These are phyloP conservation scores for Imleria badia DNA, from an alignment of 768 basidiomycete species.

Conservation along the genomic window DNA sequence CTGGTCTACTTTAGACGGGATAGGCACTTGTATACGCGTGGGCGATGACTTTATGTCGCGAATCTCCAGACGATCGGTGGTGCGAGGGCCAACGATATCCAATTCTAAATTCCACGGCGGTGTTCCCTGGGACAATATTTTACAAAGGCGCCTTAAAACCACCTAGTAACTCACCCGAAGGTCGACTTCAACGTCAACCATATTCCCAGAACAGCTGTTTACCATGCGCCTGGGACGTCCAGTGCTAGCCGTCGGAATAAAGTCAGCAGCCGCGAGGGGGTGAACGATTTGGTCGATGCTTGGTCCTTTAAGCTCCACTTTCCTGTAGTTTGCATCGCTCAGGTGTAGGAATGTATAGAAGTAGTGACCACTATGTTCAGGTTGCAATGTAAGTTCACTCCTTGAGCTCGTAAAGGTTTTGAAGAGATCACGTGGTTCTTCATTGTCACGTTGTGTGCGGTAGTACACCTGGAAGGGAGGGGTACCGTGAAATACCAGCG, in stretches of 20 bases:
- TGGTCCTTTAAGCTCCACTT: constrained; percentile 69
- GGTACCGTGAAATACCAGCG: constrained; percentile 82
- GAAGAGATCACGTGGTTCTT: constrained; percentile 55
- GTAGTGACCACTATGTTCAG: constrained; percentile 88
- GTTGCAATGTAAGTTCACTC: constrained; percentile 81
- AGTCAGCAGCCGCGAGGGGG: constrained; percentile 79
- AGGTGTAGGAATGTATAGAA: constrained; percentile 76
- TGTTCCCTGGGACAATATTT: constrained; percentile 57
- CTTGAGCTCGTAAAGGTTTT: constrained; percentile 67
- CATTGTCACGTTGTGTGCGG: constrained; percentile 67
- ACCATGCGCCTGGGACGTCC: constrained; percentile 53
- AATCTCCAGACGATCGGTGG: constrained; percentile 58
- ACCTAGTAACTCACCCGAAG: constrained; percentile 55
- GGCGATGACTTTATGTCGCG: constrained; percentile 53
- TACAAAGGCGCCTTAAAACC: neutral
- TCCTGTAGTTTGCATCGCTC: constrained; percentile 83
- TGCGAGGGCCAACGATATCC: constrained; percentile 73
- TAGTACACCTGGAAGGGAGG: constrained; percentile 89
- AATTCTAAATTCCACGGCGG: constrained; percentile 89
- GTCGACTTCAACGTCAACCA: constrained; percentile 76
- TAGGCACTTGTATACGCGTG: constrained; percentile 60
- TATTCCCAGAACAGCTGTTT: constrained; percentile 77
- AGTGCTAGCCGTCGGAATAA: constrained; percentile 43
- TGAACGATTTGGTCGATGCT: constrained; percentile 88
- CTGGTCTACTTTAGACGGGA: constrained; percentile 62